These are phyloP conservation scores for Torulaspora pretoriensis DNA, from an alignment of 1,139 yeast species.

Conservation along the genomic window DNA sequence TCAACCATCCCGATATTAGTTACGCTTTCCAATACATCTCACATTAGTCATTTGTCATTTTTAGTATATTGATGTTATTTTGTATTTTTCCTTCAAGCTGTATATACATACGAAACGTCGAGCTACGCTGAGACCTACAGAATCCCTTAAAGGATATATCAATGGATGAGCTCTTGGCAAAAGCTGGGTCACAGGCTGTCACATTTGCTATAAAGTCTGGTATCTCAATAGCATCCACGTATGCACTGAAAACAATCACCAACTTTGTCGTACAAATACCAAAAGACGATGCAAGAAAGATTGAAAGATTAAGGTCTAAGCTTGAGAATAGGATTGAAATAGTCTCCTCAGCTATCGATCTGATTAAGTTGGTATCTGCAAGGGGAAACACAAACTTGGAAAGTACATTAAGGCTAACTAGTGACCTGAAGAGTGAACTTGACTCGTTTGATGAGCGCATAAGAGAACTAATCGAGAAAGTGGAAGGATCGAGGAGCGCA, in stretches of 20 bases:
- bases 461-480: constrained; percentile 33
- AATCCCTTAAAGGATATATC: neutral
- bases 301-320: constrained; percentile 45
- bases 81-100: neutral
- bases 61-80: neutral
- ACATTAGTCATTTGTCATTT: constrained; percentile 41
- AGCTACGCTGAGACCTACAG: too few species aligned
- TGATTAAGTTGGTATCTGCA: constrained; percentile 64
- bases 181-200: constrained; percentile 76
- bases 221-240: constrained; percentile 69
- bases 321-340: constrained; percentile 60
- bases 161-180: constrained; percentile 46
- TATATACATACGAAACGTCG: too few species aligned
- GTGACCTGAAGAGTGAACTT: constrained; percentile 55
- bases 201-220: constrained; percentile 79
- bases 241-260: constrained; percentile 63
- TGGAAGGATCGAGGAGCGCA: constrained; percentile 25
- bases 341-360: constrained; percentile 64
- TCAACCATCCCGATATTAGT: constrained; percentile 62
- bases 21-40: constrained; percentile 93
- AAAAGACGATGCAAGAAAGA: constrained; percentile 46
- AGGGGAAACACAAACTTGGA: constrained; percentile 65
- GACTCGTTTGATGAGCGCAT: constrained; percentile 55
- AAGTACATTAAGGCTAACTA: constrained; percentile 53
- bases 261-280: constrained; percentile 61